Evolutionary conservation across 768 basidiomycete species (phyloP).

Genomic region (Botryobasidium botryosum): DNA sequence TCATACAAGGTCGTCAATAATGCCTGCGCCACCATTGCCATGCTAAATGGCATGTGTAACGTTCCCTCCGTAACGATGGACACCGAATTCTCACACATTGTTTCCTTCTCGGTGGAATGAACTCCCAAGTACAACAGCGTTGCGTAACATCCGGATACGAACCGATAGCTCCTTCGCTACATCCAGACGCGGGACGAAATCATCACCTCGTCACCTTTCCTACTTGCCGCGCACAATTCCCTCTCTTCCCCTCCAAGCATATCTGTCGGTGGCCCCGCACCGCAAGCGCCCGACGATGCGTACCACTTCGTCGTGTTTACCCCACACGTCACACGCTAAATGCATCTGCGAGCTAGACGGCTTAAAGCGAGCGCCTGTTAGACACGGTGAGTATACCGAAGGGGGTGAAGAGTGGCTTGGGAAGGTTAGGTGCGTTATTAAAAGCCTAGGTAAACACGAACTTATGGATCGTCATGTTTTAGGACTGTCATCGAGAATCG

Average conservation of each 20-base stretch:
- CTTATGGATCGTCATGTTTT: too few relatives aligned
- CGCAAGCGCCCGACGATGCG: conserved; percentile 55
- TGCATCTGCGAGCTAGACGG: conserved; percentile 91
- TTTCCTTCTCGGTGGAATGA: conserved; percentile 82
- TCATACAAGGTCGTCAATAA: conserved; percentile 66
- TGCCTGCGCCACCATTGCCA: conserved; percentile 90
- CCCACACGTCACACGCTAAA: conserved; percentile 57
- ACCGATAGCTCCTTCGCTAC: too few relatives aligned
- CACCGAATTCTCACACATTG: conserved; percentile 50
- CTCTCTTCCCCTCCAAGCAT: conserved; percentile 83
- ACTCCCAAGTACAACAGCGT: conserved; percentile 45
- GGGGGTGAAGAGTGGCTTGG: conserved; percentile 68
- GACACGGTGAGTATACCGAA: conserved; percentile 58
- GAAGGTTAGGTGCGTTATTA: conserved; percentile 57
- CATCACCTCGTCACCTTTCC: conserved; percentile 65
- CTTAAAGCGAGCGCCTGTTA: conserved; percentile 58
- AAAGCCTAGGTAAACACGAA: too few relatives aligned
- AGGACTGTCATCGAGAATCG: conserved; percentile 74
- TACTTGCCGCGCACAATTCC: conserved; percentile 76
- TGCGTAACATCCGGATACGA: too few relatives aligned
- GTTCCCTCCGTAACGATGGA: conserved; percentile 48
- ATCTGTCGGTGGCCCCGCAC: too few relatives aligned
- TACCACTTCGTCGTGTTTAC: conserved; percentile 96
- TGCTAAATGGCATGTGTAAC: conserved; percentile 79
- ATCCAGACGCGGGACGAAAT: conserved; percentile 49